Conservation (phyloP, 1,284 basidiomycete genomes). For the Hypsizygus ulmarius region DNA sequence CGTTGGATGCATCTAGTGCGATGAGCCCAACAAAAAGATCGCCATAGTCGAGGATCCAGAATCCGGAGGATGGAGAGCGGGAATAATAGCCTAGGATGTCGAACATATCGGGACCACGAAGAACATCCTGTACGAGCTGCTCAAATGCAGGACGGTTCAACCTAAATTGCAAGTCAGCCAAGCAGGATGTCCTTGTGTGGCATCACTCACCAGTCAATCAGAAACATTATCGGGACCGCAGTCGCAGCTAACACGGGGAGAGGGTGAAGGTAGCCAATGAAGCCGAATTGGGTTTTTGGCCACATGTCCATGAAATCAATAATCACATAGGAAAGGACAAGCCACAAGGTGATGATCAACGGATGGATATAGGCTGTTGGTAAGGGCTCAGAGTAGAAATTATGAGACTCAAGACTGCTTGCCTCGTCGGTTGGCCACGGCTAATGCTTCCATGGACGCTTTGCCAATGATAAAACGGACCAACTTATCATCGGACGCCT, state of each 20-base stretch:
- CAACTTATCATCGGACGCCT: conserved; percentile 50
- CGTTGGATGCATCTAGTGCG: conserved; percentile 60
- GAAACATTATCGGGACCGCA: conserved; percentile 63
- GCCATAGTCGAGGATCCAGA: conserved; percentile 68
- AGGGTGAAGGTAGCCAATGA: conserved; percentile 53
- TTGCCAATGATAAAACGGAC: conserved; percentile 69
- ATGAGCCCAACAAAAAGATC: conserved; percentile 64
- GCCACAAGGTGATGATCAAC: conserved; percentile 56
- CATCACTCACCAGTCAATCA: conserved; percentile 63
- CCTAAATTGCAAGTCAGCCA: conserved; percentile 38
- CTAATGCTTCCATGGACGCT: conserved; percentile 67
- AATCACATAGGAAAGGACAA: conserved; percentile 55
- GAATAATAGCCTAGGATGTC: conserved; percentile 58
- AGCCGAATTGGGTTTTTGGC: conserved; percentile 46
- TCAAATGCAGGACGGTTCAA: conserved; percentile 71
- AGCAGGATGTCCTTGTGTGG: background rate
- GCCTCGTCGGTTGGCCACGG: conserved; percentile 67
- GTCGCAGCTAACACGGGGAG: conserved; percentile 64
- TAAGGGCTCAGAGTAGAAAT: background rate
- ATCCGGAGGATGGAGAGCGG: conserved; percentile 55
- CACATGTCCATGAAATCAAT: conserved; percentile 64
- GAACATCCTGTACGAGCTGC: conserved; percentile 45
- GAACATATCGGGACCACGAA: conserved; percentile 58
- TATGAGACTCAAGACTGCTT: conserved; percentile 6
- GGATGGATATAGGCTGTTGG: conserved; percentile 60